Conservation (phyloP, 2,329 filamentous ascomycete species). For the Podosphaera fusca region DNA sequence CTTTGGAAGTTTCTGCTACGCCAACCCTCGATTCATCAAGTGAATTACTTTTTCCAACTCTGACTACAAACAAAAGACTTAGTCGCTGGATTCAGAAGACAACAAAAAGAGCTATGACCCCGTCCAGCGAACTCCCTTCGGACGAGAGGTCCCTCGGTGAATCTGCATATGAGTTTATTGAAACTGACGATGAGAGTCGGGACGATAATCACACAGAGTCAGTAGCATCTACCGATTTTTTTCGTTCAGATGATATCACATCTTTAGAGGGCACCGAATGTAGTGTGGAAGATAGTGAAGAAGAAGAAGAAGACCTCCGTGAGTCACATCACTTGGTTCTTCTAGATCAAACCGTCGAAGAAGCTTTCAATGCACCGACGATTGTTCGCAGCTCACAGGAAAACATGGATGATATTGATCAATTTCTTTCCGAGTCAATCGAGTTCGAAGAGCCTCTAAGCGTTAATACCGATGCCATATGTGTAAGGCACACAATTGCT, state of each 20-base stretch:
- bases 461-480: slow-evolving; percentile 19
- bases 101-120: slow-evolving; percentile 12
- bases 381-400: slow-evolving; percentile 13
- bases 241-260: slow-evolving; percentile 16
- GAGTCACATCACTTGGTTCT: slow-evolving; percentile 6
- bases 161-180: slow-evolving; percentile 17
- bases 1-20: neutral
- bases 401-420: slow-evolving; percentile 13
- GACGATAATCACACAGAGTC: slow-evolving; percentile 16
- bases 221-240: slow-evolving; percentile 16
- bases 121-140: slow-evolving; percentile 10
- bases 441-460: slow-evolving; percentile 22
- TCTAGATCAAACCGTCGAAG: slow-evolving; percentile 10
- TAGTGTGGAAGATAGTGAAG: slow-evolving; percentile 14
- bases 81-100: slow-evolving; percentile 13
- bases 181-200: slow-evolving; percentile 16
- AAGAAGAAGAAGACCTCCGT: slow-evolving; percentile 8
- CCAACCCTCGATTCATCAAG: slow-evolving; percentile 4
- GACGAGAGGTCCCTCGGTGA: slow-evolving; percentile 14
- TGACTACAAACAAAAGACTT: slow-evolving; percentile 11
- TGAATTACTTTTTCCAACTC: slow-evolving; percentile 11
- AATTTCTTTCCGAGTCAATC: slow-evolving; percentile 18
- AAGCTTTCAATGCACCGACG: slow-evolving; percentile 14
- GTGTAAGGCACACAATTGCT: slow-evolving; percentile 24
- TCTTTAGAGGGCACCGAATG: slow-evolving; percentile 17